Evolutionary conservation across 2,329 filamentous ascomycete genomes (phyloP), one percentile per base, ranked within the genome.

Genomic region (Nothophoma quercina): DNA sequence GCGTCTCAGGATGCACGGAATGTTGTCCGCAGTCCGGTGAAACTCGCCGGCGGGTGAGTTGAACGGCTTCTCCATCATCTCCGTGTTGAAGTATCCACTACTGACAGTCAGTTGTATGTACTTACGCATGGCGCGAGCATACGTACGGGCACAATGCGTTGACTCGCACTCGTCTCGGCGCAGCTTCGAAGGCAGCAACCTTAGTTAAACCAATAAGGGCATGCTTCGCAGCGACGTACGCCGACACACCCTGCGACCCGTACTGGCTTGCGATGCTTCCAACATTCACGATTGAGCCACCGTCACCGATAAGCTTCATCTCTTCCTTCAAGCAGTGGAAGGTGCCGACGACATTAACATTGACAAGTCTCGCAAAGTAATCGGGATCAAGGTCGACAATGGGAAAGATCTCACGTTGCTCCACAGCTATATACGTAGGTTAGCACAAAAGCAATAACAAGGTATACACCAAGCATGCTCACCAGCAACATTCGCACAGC

Each of bases 131-230:
- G 7, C 15, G 5, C 22, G n/a, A 16, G n/a, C 4, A 10, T 2
- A 51, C 55, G 43, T 40, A 58, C 59, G 81, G 81, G 32, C 78
- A 80, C 9, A 83, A 72, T 1, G 76, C 77, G 55, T 82, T 82
- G 29, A 75, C 73, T 44, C 82, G 79, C 26, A 83, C 79, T 1
- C 71, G 65, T n/a, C 77, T 62, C 4, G 60, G 59, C 0, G 75
- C 79, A 48, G 79, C 79, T 32, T 83, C 80, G 9, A 81, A 46
- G 0, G 80, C 79, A 0, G 81, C 69, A 15, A 76, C 70, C 25
- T 74, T 70, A 0, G 80, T 83, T 13, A 82, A 53, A 13, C 76
- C 77, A 32, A 73, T 67, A 0, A 81, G 76, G 0, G 78, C 79
- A 4, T 75, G 78, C 51, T 82, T 82, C 0, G 78, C 78, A 1